Evolutionary conservation across 1,139 yeast genomes (phyloP), one percentile per base, ranked within the genome.

Genomic region (Diutina siamensis): DNA sequence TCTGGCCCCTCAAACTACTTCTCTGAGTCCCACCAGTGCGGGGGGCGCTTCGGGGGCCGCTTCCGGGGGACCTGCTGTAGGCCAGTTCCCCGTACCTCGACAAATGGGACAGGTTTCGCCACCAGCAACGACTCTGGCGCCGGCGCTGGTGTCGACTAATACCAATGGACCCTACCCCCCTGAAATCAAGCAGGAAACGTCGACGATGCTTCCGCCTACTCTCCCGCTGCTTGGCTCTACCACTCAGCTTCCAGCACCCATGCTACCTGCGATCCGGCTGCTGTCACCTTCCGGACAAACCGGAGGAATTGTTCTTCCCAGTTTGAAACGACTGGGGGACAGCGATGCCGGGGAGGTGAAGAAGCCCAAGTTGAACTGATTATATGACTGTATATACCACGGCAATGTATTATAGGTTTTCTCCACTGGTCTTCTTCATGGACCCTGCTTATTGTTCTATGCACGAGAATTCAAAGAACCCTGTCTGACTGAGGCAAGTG

Each of bases 301-400:
- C 9, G 36, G 34, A 4, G 27, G 31, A 5, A 25, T 38, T 7
- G 42, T 38, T 15, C 22, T 38, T 20, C 42, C 42, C 17, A 38
- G 42, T 20, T 25, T 38, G 13, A 38, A 38, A 15, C 42, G 42
- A 18, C 42, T 17, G 18, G 20, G 10, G 4, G 32, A 22, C 13
- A 32, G 22, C 8, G 42, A 38, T 4, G 20, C 20, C 22, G 32
- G 18, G 13, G 32, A 25, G 10, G n/a, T 5, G 32, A 38, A 38
- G 19, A 38, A 38, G 33, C 42, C 42, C 10, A 38, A 25, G 42
- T 38, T 38, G n/a, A 38, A 35, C 20, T 35, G 20, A 35, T 35
- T 17, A 12, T 13, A 36, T 21, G 28, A 20, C 15, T n/a, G 42
- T 38, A 25, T 38, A 38, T 38, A 38, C 17, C 15, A 15, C 20